A percentile compares a stretch with the other conserved stretches of the same genome.
Conservation (phyloP, 306 rosid genomes). For the Fragaria nilgerrensis region DNA sequence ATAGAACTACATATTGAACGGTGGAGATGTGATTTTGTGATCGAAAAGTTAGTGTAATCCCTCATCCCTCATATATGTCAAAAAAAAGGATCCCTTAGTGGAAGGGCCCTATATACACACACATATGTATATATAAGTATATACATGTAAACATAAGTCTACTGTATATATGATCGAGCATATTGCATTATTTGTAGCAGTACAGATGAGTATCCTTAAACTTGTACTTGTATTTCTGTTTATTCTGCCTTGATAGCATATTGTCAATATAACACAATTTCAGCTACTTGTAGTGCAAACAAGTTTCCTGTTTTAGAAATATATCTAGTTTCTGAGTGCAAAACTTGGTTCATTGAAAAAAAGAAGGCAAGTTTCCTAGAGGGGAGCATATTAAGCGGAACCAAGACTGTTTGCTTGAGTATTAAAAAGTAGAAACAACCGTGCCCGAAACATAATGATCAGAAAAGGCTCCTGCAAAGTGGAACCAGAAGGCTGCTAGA, state of each 20-base stretch:
- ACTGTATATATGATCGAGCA: too few species aligned
- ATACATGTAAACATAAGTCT: too few species aligned
- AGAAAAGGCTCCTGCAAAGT: background rate
- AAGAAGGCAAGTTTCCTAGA: background rate
- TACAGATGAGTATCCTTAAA: slow-evolving; percentile 1
- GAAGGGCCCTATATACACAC: too few species aligned
- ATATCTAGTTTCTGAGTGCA: background rate
- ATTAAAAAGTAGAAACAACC: background rate
- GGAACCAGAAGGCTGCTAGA: background rate
- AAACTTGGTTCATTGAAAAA: background rate
- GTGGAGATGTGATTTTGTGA: too few species aligned
- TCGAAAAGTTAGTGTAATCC: too few species aligned
- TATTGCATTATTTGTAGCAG: too few species aligned
- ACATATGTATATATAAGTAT: too few species aligned
- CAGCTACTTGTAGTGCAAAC: background rate
- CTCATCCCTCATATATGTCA: too few species aligned
- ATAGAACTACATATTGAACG: too few species aligned
- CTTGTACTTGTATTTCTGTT: background rate
- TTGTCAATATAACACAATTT: background rate
- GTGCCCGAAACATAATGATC: background rate
- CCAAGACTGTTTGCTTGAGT: background rate
- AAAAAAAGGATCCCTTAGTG: too few species aligned
- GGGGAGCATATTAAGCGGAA: background rate
- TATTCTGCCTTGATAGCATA: background rate
- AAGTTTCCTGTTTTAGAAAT: background rate